Conservation (phyloP, 1,139 yeast species). For the Hyphopichia fennica region DNA sequence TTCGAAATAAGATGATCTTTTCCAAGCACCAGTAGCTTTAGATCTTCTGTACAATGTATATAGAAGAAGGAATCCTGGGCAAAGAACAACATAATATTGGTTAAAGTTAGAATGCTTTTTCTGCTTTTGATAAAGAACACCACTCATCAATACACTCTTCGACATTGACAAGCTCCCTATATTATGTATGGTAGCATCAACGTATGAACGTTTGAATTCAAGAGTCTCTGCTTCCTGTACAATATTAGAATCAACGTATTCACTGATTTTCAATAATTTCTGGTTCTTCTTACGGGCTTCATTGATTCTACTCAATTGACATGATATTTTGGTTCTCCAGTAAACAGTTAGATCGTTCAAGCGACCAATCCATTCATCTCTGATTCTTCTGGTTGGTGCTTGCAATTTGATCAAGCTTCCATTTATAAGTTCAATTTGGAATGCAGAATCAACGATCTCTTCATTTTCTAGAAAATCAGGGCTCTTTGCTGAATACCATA, state of each 20-base stretch:
- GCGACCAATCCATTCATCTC: conserved; percentile 67
- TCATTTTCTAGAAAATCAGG: conserved; percentile 25
- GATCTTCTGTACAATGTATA: conserved; percentile 49
- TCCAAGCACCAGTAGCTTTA: conserved; percentile 45
- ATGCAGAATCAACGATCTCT: conserved; percentile 41
- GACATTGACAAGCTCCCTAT: conserved; percentile 60
- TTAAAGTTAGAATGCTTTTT: conserved; percentile 67
- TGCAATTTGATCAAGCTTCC: conserved; percentile 54
- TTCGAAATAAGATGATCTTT: conserved; percentile 41
- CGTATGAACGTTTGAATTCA: conserved; percentile 54
- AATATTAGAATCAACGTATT: conserved; percentile 57
- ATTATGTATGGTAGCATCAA: conserved; percentile 54
- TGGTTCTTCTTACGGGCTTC: conserved; percentile 48
- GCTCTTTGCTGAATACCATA: conserved; percentile 43
- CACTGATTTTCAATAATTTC: conserved; percentile 48
- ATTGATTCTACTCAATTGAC: conserved; percentile 41
- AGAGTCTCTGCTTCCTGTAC: conserved; percentile 50
- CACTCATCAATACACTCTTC: conserved; percentile 60
- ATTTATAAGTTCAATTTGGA: conserved; percentile 52
- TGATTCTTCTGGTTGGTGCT: conserved; percentile 49
- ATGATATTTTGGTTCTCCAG: conserved; percentile 55
- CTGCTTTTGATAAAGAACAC: conserved; percentile 65
- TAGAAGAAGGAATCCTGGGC: conserved; percentile 67
- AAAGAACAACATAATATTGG: conserved; percentile 59
- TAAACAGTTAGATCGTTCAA: conserved; percentile 48